A percentile compares a stretch with the other conserved stretches of the same genome.
phyloP scores from a whole-genome alignment of 2,329 filamentous ascomycete genomes.

The Rhexocercosporidium sp. region DNA sequence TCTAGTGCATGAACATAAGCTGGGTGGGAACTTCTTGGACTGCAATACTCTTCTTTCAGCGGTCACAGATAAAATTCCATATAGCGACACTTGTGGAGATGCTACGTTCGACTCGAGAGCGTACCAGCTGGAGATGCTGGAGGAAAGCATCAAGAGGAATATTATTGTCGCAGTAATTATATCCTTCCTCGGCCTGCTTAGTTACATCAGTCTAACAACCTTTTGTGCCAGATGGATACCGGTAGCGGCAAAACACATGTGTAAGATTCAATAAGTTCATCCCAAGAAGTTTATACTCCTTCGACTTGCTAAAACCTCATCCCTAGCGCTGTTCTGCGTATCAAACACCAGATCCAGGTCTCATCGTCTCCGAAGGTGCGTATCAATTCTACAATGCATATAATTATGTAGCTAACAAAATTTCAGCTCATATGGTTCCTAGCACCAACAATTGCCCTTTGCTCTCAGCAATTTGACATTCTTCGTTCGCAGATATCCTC shows the following conservation, averaged over 20 bases:
- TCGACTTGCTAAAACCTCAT: background rate
- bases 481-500: slow-evolving; percentile 16
- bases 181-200: background rate
- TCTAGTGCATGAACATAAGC: background rate
- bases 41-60: background rate
- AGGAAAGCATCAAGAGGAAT: slow-evolving; percentile 19
- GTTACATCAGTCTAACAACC: background rate
- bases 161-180: slow-evolving; percentile 13
- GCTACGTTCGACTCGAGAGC: slow-evolving; percentile 2
- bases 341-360: slow-evolving; percentile 10
- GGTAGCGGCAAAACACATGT: slow-evolving; percentile 20
- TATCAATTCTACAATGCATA: background rate
- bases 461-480: slow-evolving; percentile 11
- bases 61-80: background rate
- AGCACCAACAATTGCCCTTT: slow-evolving; percentile 16
- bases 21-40: slow-evolving; percentile 5
- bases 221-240: slow-evolving; percentile 11
- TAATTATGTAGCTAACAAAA: background rate
- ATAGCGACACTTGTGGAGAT: background rate
- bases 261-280: slow-evolving; percentile 11
- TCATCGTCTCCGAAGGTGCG: slow-evolving; percentile 1
- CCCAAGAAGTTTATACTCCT: background rate
- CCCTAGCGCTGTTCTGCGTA: slow-evolving; percentile 12
- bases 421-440: slow-evolving; percentile 18
- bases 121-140: slow-evolving; percentile 17